Conservation (phyloP, 257 asterid species). For the Marsdenia floribunda region DNA sequence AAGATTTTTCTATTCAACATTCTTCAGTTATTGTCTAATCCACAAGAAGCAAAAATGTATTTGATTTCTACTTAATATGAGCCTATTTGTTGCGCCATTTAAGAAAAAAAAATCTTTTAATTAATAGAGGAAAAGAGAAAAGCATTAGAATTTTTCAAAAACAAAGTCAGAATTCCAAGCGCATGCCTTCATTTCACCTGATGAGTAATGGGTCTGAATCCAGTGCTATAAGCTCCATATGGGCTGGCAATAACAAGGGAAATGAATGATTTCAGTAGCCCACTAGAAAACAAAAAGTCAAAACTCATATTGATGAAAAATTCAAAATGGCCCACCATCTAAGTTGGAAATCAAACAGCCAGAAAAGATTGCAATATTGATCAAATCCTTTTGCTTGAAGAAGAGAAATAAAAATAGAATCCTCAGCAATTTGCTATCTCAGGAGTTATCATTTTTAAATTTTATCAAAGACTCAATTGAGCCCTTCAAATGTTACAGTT, state of each 20-base stretch:
- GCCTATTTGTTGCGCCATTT: not conserved
- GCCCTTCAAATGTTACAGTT: too few relatives aligned
- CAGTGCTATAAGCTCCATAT: conserved; percentile 93
- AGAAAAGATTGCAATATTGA: not conserved
- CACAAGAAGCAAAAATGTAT: not conserved
- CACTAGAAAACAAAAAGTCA: not conserved
- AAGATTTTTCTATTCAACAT: not conserved
- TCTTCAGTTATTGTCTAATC: not conserved
- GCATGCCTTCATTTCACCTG: conserved; percentile 80
- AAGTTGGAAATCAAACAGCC: not conserved
- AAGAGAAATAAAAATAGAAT: not conserved
- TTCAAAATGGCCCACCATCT: not conserved
- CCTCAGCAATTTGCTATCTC: too few relatives aligned
- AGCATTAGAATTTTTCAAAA: not conserved
- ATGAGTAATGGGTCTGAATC: conserved; percentile 95
- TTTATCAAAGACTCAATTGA: too few relatives aligned
- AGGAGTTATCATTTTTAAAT: too few relatives aligned
- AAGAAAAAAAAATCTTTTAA: not conserved
- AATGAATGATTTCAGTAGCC: conserved; percentile 9
- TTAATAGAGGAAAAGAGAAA: not conserved
- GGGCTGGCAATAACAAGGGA: conserved; percentile 54
- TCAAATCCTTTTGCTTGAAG: not conserved
- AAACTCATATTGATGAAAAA: conserved; percentile 6
- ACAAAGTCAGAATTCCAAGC: conserved; percentile 17
- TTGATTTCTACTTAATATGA: not conserved